Evolutionary conservation across 2,329 filamentous ascomycete genomes (phyloP), one percentile per base, ranked within the genome.

Genomic region (Ascochyta clinopodiicola): DNA sequence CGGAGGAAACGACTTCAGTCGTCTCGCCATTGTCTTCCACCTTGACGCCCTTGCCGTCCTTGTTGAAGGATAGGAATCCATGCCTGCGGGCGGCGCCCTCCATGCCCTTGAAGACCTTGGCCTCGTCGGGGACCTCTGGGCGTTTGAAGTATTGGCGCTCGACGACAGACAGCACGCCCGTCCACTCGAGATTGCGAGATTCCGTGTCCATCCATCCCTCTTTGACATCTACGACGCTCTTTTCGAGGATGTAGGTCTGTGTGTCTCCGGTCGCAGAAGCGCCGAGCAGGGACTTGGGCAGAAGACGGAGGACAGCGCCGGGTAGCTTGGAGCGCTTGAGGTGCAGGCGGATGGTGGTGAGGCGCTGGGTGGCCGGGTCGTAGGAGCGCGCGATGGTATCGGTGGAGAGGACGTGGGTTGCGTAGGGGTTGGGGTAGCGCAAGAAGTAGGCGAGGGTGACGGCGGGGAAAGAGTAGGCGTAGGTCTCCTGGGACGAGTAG

Each of bases 381-480:
- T 91, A 85, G 74, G 84, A 81, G 62, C 87, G 88, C 44, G 86
- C 85, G 74, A 95, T 91, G 68, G 90, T 92, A 76, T 95, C 91
- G 75, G 90, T 92, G 71, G 89, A 91, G 66, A 92, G 81, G 48
- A 95, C 91, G 79, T 95, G 91, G 61, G 85, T 87, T 63, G 88
- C 88, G 79, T 94, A 93, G 6, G 91, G 91, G 71, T 94, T 95
- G 62, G 90, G 92, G 78, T 95, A 95, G 63, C 91, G 90, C 44
- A 95, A 88, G 78, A 94, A 95, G 83, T 92, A 95, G 78, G 91
- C 91, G 75, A 95, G 88, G 44, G 90, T 92, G 59, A 95, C 91
- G 74, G 90, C 90, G 59, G 90, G 87, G 79, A 94, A 94, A 44
- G 89, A 88, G 77, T 94, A 91, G 62, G 87, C 83, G 82, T 93